phyloP scores from a whole-genome alignment of 805 yeast species.

The Danielozyma ontarioensis region DNA sequence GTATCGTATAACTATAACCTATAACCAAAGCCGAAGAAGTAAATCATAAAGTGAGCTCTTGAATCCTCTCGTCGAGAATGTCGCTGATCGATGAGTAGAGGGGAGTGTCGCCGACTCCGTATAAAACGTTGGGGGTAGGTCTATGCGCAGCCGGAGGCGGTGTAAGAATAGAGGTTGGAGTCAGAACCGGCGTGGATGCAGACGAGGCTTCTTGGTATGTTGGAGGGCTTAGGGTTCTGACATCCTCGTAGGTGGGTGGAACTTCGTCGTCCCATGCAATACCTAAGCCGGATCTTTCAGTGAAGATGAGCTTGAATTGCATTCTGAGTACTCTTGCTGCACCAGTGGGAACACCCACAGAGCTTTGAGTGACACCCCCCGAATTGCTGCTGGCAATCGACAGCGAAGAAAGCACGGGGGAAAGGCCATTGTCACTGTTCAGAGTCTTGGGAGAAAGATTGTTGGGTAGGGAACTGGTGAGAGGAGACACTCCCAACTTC shows the following conservation, averaged over 20 bases:
- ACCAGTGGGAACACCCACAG: conserved; percentile 79
- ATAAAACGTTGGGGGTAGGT: conserved; percentile 31
- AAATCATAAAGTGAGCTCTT: conserved; percentile 28
- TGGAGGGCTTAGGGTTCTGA: conserved; percentile 82
- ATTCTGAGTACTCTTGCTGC: conserved; percentile 90
- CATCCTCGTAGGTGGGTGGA: conserved; percentile 91
- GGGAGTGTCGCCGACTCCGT: conserved; percentile 43
- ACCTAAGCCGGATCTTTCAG: conserved; percentile 92
- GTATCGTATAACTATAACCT: no score
- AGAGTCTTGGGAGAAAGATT: not conserved
- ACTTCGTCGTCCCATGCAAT: conserved; percentile 99
- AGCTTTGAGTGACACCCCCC: conserved; percentile 6
- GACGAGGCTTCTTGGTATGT: conserved; percentile 42
- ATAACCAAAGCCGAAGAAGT: no score
- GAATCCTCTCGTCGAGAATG: conserved; percentile 26
- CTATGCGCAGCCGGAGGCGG: conserved; percentile 8
- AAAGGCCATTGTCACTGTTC: conserved; percentile 9
- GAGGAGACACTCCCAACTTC: no score
- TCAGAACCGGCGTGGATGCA: conserved; percentile 19
- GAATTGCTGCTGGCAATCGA: conserved; percentile 15
- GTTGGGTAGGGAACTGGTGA: no score
- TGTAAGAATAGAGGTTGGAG: conserved; percentile 9
- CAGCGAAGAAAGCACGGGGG: conserved; percentile 20
- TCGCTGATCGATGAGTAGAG: no score
- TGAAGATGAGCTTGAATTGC: conserved; percentile 81